A percentile compares a stretch with the other conserved stretches of the same genome.
Conservation (phyloP, 2,329 filamentous ascomycete genomes). For the Drechslerella stenobrocha region DNA sequence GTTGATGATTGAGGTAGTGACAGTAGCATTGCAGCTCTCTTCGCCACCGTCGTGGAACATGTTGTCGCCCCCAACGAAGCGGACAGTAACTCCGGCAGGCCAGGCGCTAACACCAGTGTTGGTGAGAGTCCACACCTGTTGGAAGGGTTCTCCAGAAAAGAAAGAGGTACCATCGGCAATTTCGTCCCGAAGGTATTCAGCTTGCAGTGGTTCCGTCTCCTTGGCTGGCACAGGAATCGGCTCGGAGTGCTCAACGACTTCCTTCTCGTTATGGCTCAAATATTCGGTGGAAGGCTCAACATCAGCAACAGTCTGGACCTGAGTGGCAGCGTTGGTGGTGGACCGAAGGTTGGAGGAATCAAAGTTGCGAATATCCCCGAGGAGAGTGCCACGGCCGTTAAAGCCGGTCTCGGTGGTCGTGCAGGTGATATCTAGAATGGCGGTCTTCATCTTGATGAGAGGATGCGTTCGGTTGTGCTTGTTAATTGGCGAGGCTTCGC, state of each 20-base stretch:
- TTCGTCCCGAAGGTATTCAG: conserved; percentile 75
- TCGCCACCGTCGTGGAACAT: conserved; percentile 92
- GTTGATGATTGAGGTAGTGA: conserved; percentile 69
- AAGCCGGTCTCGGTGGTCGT: conserved; percentile 77
- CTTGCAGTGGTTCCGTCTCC: conserved; percentile 60
- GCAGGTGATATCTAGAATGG: conserved; percentile 83
- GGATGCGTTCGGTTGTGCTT: conserved; percentile 94
- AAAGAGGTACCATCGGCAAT: conserved; percentile 76
- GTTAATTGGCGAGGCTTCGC: conserved; percentile 83
- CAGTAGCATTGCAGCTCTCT: conserved; percentile 64
- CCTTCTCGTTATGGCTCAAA: conserved; percentile 52
- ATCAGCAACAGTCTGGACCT: conserved; percentile 74
- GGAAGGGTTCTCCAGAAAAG: conserved; percentile 71
- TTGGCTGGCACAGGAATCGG: conserved; percentile 51
- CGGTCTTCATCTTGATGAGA: conserved; percentile 93
- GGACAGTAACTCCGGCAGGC: conserved; percentile 87
- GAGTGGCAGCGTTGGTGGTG: conserved; percentile 62
- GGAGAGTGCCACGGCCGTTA: conserved; percentile 58
- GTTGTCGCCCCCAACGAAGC: conserved; percentile 90
- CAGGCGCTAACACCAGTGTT: conserved; percentile 79
- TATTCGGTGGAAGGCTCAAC: conserved; percentile 65
- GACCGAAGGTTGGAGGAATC: conserved; percentile 31
- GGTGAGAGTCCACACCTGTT: conserved; percentile 86
- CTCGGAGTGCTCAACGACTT: conserved; percentile 53
- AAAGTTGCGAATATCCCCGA: conserved; percentile 33